phyloP scores from a whole-genome alignment of 2,329 filamentous ascomycete species.

The Phyllosticta citriasiana region DNA sequence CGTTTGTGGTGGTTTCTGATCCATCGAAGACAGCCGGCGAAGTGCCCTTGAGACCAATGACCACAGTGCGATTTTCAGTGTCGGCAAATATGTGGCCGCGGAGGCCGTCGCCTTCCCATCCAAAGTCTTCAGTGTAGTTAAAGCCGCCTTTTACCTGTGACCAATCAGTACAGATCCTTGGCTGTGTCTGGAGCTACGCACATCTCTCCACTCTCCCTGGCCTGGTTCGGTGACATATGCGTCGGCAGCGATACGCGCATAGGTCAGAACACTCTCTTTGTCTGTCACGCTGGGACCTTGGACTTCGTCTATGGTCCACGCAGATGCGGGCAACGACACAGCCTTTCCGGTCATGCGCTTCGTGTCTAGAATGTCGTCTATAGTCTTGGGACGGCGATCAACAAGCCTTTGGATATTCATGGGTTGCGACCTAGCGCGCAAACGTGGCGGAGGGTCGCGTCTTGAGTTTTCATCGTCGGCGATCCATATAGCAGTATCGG shows the following conservation, averaged over 20 bases:
- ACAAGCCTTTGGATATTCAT: conserved; percentile 69
- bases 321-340: conserved; percentile 52
- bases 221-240: conserved; percentile 71
- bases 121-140: conserved; percentile 82
- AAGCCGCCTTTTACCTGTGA: conserved; percentile 49
- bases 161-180: conserved; percentile 25
- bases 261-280: conserved; percentile 69
- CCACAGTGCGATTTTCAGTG: conserved; percentile 71
- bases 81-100: conserved; percentile 90
- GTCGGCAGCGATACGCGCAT: conserved; percentile 82
- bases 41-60: conserved; percentile 90
- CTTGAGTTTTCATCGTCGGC: conserved; percentile 41
- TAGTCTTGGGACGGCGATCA: conserved; percentile 64
- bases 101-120: conserved; percentile 82
- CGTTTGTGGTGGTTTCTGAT: conserved; percentile 92
- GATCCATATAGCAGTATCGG: conserved; percentile 52
- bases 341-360: conserved; percentile 60
- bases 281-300: conserved; percentile 73
- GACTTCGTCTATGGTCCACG: conserved; percentile 73
- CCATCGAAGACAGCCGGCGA: conserved; percentile 81
- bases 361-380: conserved; percentile 69
- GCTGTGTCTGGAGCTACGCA: conserved; percentile 12
- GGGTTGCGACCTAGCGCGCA: conserved; percentile 49
- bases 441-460: conserved; percentile 35
- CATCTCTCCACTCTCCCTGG: conserved; percentile 66